Evolutionary conservation across 495 filamentous ascomycete genomes (phyloP).

Genomic region (Neurospora tetrasperma): DNA sequence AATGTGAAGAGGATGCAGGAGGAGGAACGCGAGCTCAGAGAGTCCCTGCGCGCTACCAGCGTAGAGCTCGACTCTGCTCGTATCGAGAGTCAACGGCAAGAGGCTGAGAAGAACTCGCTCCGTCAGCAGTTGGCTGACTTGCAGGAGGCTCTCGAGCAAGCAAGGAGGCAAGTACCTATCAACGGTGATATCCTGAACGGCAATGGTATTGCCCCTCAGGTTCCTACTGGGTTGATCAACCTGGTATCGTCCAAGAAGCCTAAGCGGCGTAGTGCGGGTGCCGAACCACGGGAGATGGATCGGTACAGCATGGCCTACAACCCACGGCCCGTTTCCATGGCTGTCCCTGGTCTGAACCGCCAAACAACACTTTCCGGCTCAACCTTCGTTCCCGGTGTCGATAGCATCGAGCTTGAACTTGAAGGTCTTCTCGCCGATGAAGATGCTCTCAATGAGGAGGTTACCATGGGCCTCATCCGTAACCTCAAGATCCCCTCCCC

Average conservation of each 20-base stretch:
- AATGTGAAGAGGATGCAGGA: conserved; percentile 91
- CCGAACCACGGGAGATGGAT: conserved; percentile 73
- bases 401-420: conserved; percentile 87
- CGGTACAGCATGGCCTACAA: conserved; percentile 87
- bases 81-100: conserved; percentile 56
- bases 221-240: conserved; percentile 79
- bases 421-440: conserved; percentile 91
- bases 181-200: conserved; percentile 71
- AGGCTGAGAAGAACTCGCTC: conserved; percentile 73
- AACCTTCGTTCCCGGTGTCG: conserved; percentile 64
- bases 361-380: conserved; percentile 53
- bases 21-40: conserved; percentile 72
- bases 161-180: conserved; percentile 52
- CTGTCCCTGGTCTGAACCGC: conserved; percentile 53
- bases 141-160: conserved; percentile 84
- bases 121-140: conserved; percentile 81
- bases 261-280: conserved; percentile 86
- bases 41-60: conserved; percentile 63
- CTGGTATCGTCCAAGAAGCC: conserved; percentile 95
- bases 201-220: conserved; percentile 30
- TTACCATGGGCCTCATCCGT: conserved; percentile 87
- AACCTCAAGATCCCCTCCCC: conserved; percentile 93
- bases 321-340: conserved; percentile 91
- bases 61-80: conserved; percentile 68
- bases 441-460: conserved; percentile 90